Evolutionary conservation across 306 rosid species (phyloP).

Genomic region (Quillaja saponaria): DNA sequence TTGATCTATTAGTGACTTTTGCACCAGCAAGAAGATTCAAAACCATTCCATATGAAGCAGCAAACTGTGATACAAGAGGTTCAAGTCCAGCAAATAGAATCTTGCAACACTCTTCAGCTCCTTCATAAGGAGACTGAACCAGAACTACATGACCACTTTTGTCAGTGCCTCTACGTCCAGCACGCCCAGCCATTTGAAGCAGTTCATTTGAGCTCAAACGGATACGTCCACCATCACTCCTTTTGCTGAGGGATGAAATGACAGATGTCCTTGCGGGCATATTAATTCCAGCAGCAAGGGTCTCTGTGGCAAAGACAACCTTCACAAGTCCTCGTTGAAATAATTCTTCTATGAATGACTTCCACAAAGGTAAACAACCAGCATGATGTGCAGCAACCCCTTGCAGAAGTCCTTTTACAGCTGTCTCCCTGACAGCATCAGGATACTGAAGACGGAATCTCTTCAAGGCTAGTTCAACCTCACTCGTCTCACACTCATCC

Average conservation of each 20-base stretch:
- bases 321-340: constrained; percentile 94
- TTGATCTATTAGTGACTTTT: constrained; percentile 68
- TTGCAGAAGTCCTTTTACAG: constrained; percentile 73
- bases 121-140: constrained; percentile 79
- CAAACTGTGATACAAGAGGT: constrained; percentile 93
- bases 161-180: constrained; percentile 97
- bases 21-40: constrained; percentile 88
- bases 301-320: constrained; percentile 97
- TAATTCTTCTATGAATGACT: constrained; percentile 87
- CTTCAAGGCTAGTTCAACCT: constrained; percentile 87
- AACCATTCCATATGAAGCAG: constrained; percentile 98
- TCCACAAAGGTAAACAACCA: constrained; percentile 95
- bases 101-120: constrained; percentile 95
- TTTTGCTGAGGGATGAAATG: constrained; percentile 86
- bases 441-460: constrained; percentile 83
- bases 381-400: constrained; percentile 99
- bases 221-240: constrained; percentile 67
- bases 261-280: constrained; percentile 98
- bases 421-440: constrained; percentile 90
- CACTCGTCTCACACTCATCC: constrained; percentile 79
- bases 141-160: constrained; percentile 83
- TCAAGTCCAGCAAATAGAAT: constrained; percentile 86
- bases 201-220: constrained; percentile 79
- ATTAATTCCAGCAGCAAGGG: constrained; percentile 96
- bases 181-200: constrained; percentile 99